These are phyloP conservation scores for Daldinia decipiens DNA, from an alignment of 495 filamentous ascomycete genomes.

Conservation along the genomic window DNA sequence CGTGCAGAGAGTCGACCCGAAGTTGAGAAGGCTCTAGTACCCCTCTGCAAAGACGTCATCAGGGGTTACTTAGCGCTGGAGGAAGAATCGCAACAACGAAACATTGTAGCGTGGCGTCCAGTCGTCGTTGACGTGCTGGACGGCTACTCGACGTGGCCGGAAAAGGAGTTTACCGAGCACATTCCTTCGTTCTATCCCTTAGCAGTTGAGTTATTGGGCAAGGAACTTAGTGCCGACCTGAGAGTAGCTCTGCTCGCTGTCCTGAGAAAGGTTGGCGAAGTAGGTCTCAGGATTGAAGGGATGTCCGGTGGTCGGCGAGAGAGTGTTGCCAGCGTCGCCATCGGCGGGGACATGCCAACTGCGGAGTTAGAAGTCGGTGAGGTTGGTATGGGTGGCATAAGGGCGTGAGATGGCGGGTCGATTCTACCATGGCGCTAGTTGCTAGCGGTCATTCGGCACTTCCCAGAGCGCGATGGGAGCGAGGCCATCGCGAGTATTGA, in stretches of 20 bases:
- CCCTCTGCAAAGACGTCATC: slow-evolving; percentile 93
- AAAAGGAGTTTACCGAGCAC: slow-evolving; percentile 82
- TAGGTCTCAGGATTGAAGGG: slow-evolving; percentile 72
- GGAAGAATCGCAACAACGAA: slow-evolving; percentile 93
- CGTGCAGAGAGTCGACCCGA: slow-evolving; percentile 78
- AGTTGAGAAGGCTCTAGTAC: slow-evolving; percentile 90
- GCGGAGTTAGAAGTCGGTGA: slow-evolving; percentile 43
- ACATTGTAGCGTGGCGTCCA: slow-evolving; percentile 94
- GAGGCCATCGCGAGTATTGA: slow-evolving; percentile 16
- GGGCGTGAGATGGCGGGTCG: slow-evolving; percentile 23
- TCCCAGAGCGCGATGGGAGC: background rate
- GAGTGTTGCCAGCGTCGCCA: slow-evolving; percentile 49
- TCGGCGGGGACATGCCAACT: slow-evolving; percentile 34
- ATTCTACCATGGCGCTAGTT: slow-evolving; percentile 10
- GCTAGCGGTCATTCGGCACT: background rate
- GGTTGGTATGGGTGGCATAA: slow-evolving; percentile 41
- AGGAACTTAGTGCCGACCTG: slow-evolving; percentile 82
- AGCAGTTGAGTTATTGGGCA: slow-evolving; percentile 80
- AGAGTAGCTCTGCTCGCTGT: slow-evolving; percentile 78
- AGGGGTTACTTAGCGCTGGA: slow-evolving; percentile 82
- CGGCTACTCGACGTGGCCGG: slow-evolving; percentile 87
- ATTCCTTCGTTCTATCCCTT: slow-evolving; percentile 87
- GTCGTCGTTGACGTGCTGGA: slow-evolving; percentile 98
- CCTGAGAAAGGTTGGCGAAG: slow-evolving; percentile 83
- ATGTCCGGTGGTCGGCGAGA: slow-evolving; percentile 49